A percentile compares a stretch with the other conserved stretches of the same genome.
These are phyloP conservation scores for Apiospora marii DNA, from an alignment of 2,329 filamentous ascomycete species.

Conservation along the genomic window DNA sequence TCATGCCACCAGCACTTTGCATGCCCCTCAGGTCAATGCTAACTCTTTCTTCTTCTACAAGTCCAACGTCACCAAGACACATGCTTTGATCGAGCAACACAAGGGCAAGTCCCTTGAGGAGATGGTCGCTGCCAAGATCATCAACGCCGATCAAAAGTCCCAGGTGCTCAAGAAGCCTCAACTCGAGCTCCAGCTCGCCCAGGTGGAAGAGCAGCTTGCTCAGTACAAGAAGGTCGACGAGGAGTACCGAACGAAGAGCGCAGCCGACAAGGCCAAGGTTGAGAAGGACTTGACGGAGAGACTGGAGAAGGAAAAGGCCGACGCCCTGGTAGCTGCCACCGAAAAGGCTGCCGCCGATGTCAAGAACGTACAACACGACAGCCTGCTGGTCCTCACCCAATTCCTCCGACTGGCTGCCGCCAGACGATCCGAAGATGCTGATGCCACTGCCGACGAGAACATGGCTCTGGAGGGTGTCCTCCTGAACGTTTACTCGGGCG, in stretches of 20 bases:
- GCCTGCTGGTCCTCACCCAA: constrained; percentile 76
- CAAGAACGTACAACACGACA: constrained; percentile 65
- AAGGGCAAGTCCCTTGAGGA: constrained; percentile 76
- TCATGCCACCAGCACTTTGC: background rate
- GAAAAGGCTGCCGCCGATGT: constrained; percentile 62
- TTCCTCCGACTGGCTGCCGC: constrained; percentile 83
- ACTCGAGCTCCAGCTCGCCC: constrained; percentile 71
- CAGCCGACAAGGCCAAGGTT: constrained; percentile 65
- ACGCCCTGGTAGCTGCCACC: constrained; percentile 60
- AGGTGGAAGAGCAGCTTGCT: constrained; percentile 76
- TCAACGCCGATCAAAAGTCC: constrained; percentile 82
- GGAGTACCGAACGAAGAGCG: constrained; percentile 70
- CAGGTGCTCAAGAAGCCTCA: constrained; percentile 79
- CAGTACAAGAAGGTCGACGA: constrained; percentile 80
- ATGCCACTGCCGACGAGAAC: constrained; percentile 73
- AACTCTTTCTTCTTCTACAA: background rate
- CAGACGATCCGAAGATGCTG: constrained; percentile 73
- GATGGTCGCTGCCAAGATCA: constrained; percentile 73
- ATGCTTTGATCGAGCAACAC: constrained; percentile 73
- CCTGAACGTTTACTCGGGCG: constrained; percentile 79
- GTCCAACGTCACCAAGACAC: constrained; percentile 77
- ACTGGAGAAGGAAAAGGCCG: constrained; percentile 61
- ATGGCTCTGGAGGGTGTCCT: constrained; percentile 83
- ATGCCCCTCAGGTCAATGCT: background rate
- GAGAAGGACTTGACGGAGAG: constrained; percentile 64